A percentile compares a stretch with the other conserved stretches of the same genome.
phyloP scores from a whole-genome alignment of 2,329 filamentous ascomycete genomes.

The Diaporthe vexans region DNA sequence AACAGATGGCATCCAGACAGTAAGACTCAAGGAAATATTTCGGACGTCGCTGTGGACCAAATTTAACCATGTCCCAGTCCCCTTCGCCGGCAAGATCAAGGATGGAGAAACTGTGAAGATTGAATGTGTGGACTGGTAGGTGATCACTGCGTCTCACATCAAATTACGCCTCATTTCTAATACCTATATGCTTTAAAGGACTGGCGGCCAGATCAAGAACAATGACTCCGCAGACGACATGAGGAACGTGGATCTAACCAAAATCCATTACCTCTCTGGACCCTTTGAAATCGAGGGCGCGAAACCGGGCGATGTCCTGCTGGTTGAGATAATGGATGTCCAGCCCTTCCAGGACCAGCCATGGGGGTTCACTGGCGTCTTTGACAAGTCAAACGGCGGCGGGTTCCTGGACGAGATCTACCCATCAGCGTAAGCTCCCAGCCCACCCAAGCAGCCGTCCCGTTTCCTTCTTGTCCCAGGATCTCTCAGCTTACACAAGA shows the following conservation, averaged over 20 bases:
- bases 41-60: background rate
- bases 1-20: constrained; percentile 96
- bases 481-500: background rate
- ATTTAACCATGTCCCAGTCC: constrained; percentile 68
- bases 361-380: constrained; percentile 92
- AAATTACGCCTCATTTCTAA: constrained; percentile 35
- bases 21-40: constrained; percentile 56
- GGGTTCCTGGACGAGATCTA: constrained; percentile 92
- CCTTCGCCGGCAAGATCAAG: constrained; percentile 78
- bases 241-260: constrained; percentile 85
- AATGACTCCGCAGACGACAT: constrained; percentile 92
- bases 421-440: constrained; percentile 76
- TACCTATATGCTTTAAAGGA: constrained; percentile 55
- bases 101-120: constrained; percentile 93
- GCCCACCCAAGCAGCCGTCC: constrained; percentile 6
- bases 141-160: background rate
- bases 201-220: constrained; percentile 87
- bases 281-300: constrained; percentile 90
- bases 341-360: constrained; percentile 88
- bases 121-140: constrained; percentile 85
- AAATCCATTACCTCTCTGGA: constrained; percentile 88
- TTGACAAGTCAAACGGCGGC: constrained; percentile 85
- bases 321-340: constrained; percentile 94
- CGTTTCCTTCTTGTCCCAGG: background rate
- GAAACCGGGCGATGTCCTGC: constrained; percentile 85